Evolutionary conservation across 352 stramenopile species (phyloP).

Genomic region (Globisporangium barbulae): DNA sequence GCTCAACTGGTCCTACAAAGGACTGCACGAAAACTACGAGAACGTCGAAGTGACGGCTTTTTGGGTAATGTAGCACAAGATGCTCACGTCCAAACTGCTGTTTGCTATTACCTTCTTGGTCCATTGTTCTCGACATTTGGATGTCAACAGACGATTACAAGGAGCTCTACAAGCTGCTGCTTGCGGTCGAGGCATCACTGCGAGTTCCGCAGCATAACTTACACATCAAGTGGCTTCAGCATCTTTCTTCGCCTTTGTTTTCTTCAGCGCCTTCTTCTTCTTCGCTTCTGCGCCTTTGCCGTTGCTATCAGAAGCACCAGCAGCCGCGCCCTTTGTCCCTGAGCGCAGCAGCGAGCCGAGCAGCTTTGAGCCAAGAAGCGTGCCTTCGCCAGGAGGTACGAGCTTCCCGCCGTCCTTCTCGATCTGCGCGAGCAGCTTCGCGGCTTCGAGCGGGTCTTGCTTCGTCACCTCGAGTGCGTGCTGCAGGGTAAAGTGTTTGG

Average conservation of each 20-base stretch:
- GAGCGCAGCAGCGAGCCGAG: conserved; percentile 15
- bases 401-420: conserved; percentile 20
- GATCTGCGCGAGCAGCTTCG: conserved; percentile 51
- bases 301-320: neutral
- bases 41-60: too few species aligned
- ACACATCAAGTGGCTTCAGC: neutral
- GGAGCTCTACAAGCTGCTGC: too few species aligned
- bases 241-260: neutral
- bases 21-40: too few species aligned
- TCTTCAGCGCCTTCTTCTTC: conserved; percentile 3
- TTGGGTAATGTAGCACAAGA: too few species aligned
- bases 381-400: neutral
- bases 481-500: conserved; percentile 59
- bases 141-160: too few species aligned
- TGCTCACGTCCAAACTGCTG: too few species aligned
- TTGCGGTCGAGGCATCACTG: too few species aligned
- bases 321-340: neutral
- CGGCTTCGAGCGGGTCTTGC: conserved; percentile 53
- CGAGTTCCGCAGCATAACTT: too few species aligned
- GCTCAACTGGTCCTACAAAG: too few species aligned
- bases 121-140: too few species aligned
- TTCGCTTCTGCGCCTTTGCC: neutral
- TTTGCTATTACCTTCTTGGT: too few species aligned
- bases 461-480: conserved; percentile 57
- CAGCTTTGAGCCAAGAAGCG: conserved; percentile 11